These are phyloP conservation scores for Penicillium lagena DNA, from an alignment of 495 filamentous ascomycete species.

Conservation along the genomic window DNA sequence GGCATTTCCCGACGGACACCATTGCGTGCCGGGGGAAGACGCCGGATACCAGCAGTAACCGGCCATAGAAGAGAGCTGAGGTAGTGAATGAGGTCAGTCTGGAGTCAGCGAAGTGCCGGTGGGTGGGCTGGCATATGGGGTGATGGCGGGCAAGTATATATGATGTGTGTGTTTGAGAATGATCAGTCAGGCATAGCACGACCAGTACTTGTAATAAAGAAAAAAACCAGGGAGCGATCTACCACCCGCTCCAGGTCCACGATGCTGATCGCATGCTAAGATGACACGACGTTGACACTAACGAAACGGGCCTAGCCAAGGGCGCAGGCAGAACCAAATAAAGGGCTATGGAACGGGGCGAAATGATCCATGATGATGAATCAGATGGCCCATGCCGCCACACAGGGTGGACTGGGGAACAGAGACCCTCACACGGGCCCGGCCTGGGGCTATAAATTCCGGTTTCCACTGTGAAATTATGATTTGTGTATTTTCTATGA, in stretches of 20 bases:
- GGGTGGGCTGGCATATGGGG: no score
- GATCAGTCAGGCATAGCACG: constrained; percentile 2
- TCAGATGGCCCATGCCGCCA: constrained; percentile 11
- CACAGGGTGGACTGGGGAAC: background rate
- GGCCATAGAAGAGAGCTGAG: constrained; percentile 21
- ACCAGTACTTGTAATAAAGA: constrained; percentile 5
- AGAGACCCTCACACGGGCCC: constrained; percentile 13
- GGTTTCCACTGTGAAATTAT: no score
- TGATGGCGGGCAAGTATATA: background rate
- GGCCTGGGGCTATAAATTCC: constrained; percentile 5
- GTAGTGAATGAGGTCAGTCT: background rate
- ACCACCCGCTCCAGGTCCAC: constrained; percentile 34
- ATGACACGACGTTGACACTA: constrained; percentile 42
- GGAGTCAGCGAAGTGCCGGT: constrained; percentile 1
- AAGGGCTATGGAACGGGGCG: constrained; percentile 7
- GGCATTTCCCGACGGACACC: constrained; percentile 13
- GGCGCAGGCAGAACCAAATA: constrained; percentile 8
- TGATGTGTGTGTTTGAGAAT: constrained; percentile 2
- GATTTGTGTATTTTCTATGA: background rate
- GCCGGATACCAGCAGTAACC: constrained; percentile 24
- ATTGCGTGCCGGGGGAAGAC: constrained; percentile 26
- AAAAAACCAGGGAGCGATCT: constrained; percentile 31
- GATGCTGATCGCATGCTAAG: constrained; percentile 36
- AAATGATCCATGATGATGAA: constrained; percentile 10
- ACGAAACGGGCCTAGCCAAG: constrained; percentile 28